Conservation (phyloP, 352 stramenopile genomes). For the Pythium aphanidermatum region DNA sequence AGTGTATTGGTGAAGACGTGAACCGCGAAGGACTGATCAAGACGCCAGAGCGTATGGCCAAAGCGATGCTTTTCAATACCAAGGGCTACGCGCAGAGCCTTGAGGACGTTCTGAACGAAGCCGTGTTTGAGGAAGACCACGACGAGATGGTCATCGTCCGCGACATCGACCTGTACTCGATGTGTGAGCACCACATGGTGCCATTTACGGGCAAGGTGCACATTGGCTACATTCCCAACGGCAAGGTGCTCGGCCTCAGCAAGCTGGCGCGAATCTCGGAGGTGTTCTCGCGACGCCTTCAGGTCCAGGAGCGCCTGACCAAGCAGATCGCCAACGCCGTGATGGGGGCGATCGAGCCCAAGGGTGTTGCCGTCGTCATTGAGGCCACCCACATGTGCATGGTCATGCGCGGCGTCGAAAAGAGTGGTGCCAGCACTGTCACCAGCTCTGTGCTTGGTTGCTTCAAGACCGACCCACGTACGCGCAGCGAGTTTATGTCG, state of each 20-base stretch:
- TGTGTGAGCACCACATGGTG: slow-evolving; percentile 99
- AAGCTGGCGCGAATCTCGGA: slow-evolving; percentile 98
- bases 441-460: slow-evolving; percentile 96
- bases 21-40: slow-evolving; percentile 93
- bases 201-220: slow-evolving; percentile 97
- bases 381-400: slow-evolving; percentile 99
- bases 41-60: slow-evolving; percentile 96
- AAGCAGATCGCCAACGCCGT: slow-evolving; percentile 98
- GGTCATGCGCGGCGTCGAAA: slow-evolving; percentile 98
- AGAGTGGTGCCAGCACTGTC: slow-evolving; percentile 94
- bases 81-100: slow-evolving; percentile 92
- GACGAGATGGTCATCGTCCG: slow-evolving; percentile 99
- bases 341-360: slow-evolving; percentile 94
- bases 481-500: slow-evolving; percentile 85
- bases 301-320: slow-evolving; percentile 99
- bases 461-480: slow-evolving; percentile 94
- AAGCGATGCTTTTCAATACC: slow-evolving; percentile 95
- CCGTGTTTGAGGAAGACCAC: slow-evolving; percentile 97
- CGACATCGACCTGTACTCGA: slow-evolving; percentile 98
- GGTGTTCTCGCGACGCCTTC: slow-evolving; percentile 94
- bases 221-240: slow-evolving; percentile 93
- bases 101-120: slow-evolving; percentile 91
- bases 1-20: slow-evolving; percentile 94
- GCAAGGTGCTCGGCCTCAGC: slow-evolving; percentile 96
- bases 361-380: slow-evolving; percentile 98